Evolutionary conservation across 2,329 filamentous ascomycete genomes (phyloP).

Genomic region (Fusarium paranaense): DNA sequence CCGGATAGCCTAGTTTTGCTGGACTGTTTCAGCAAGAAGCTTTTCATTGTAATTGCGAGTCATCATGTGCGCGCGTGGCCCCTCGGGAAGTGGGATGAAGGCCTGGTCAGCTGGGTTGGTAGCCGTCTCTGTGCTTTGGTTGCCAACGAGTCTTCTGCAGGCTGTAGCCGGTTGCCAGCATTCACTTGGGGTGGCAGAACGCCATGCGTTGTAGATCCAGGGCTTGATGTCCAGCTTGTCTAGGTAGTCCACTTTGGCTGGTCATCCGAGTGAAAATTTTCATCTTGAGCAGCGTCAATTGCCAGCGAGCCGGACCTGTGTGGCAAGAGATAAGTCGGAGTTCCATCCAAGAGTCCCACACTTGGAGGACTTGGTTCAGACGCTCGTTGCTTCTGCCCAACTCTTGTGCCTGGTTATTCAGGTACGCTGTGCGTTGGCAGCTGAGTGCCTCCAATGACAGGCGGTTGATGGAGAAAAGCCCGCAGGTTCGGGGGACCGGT

Average conservation of each 20-base stretch:
- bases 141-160: background rate
- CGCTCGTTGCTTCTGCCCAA: conserved; percentile 18
- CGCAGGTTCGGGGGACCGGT: conserved; percentile 11
- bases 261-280: conserved; percentile 9
- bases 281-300: background rate
- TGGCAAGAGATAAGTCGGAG: conserved; percentile 18
- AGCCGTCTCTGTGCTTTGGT: background rate
- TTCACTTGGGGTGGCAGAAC: conserved; percentile 1
- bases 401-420: conserved; percentile 11
- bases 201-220: conserved; percentile 3
- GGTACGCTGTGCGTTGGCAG: background rate
- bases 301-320: conserved; percentile 1
- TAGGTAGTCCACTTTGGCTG: conserved; percentile 5
- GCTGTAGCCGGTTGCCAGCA: background rate
- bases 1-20: conserved; percentile 13
- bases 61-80: conserved; percentile 3
- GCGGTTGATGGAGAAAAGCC: conserved; percentile 15
- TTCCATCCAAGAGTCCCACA: conserved; percentile 25
- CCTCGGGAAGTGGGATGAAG: background rate
- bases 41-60: conserved; percentile 6
- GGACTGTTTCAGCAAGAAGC: conserved; percentile 3
- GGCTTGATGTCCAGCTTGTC: background rate
- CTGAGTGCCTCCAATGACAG: conserved; percentile 18
- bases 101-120: background rate
- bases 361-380: conserved; percentile 11